Conservation (phyloP, 2,329 filamentous ascomycete species). For the Sodiomyces alkalinus region DNA sequence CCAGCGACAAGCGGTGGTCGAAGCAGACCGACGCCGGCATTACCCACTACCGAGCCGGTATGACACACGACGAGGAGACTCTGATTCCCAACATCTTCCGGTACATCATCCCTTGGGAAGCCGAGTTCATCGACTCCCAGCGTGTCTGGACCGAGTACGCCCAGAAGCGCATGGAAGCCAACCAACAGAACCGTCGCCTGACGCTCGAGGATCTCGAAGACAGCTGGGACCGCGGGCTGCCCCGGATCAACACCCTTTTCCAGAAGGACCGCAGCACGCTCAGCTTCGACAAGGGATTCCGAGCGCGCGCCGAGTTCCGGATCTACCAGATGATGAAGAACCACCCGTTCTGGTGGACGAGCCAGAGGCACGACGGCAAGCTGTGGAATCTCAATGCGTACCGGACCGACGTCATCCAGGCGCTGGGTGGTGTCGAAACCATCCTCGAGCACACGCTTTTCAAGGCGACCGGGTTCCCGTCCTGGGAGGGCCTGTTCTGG, state of each 20-base stretch:
- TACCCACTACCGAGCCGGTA: conserved; percentile 91
- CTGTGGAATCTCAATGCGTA: conserved; percentile 96
- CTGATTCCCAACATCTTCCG: conserved; percentile 98
- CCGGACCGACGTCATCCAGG: conserved; percentile 92
- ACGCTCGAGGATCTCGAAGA: conserved; percentile 95
- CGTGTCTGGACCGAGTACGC: conserved; percentile 99
- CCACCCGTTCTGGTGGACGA: conserved; percentile 99
- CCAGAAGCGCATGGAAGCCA: conserved; percentile 91
- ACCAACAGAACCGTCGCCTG: conserved; percentile 88
- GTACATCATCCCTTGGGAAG: conserved; percentile 98
- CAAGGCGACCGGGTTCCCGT: conserved; percentile 91
- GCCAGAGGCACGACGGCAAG: conserved; percentile 91
- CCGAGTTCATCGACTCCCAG: conserved; percentile 97
- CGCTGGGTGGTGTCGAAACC: conserved; percentile 88
- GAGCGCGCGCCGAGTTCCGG: conserved; percentile 91
- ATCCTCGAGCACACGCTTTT: conserved; percentile 95
- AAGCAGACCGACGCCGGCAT: conserved; percentile 97
- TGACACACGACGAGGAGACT: conserved; percentile 97
- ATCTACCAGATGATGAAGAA: conserved; percentile 98
- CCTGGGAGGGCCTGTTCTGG: conserved; percentile 95
- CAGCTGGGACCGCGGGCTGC: conserved; percentile 94
- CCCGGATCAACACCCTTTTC: conserved; percentile 96
- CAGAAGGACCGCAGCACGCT: conserved; percentile 95
- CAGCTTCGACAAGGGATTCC: conserved; percentile 97
- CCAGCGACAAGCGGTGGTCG: conserved; percentile 95